Conservation (phyloP, 2,329 filamentous ascomycete genomes). For the Apiospora hydei region DNA sequence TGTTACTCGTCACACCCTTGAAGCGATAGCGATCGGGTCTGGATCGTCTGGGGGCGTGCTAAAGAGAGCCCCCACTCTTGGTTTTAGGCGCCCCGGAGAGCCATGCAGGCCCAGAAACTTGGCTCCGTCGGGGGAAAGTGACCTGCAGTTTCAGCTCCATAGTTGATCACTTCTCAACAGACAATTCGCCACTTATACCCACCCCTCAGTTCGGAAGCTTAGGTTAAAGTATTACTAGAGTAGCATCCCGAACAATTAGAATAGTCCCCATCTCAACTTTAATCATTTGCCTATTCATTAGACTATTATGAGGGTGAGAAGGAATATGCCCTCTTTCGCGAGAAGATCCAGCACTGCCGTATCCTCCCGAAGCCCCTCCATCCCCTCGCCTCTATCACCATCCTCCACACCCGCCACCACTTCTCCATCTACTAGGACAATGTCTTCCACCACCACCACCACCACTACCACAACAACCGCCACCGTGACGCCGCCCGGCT, state of each 20-base stretch:
- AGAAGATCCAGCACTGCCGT: not conserved
- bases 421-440: not conserved
- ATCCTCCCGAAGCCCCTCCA: not conserved
- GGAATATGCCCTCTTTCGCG: not conserved
- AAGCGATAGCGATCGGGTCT: not conserved
- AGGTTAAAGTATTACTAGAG: not conserved
- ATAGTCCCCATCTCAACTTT: not conserved
- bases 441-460: not conserved
- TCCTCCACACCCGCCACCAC: not conserved
- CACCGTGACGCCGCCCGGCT: not conserved
- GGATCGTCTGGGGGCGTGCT: not conserved
- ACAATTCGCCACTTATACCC: constrained; percentile 16
- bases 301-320: not conserved
- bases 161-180: not conserved
- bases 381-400: not conserved
- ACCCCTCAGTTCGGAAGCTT: not conserved
- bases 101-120: constrained; percentile 8
- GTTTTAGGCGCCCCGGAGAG: not conserved
- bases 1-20: not conserved
- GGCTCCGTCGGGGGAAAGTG: not conserved
- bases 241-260: not conserved
- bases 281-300: not conserved
- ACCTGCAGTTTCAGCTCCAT: constrained; percentile 12
- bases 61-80: not conserved
- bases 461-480: not conserved